Percentiles rank a stretch among this genome's conserved stretches.
phyloP scores from a whole-genome alignment of 306 rosid species.

The Rosa chinensis region DNA sequence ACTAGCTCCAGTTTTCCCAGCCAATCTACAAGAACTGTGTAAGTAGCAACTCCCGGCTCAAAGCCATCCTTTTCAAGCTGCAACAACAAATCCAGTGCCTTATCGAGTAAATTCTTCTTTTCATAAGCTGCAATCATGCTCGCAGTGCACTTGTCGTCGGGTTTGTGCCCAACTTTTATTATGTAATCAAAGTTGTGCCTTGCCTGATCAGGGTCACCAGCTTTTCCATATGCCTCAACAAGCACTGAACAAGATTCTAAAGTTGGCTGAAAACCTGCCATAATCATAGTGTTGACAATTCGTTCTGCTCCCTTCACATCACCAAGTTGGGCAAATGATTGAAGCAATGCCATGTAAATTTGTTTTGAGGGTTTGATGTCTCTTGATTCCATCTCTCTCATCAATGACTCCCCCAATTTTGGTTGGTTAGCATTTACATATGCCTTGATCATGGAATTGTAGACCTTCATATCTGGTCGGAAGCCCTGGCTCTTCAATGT shows the following conservation, averaged over 20 bases:
- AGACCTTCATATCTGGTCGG: constrained; percentile 61
- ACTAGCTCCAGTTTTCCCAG: constrained; percentile 70
- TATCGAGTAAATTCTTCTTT: constrained; percentile 59
- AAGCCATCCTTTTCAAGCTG: constrained; percentile 72
- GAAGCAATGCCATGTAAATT: constrained; percentile 68
- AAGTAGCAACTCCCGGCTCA: constrained; percentile 78
- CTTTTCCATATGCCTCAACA: constrained; percentile 53
- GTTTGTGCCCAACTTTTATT: constrained; percentile 54
- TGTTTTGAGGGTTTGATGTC: constrained; percentile 57
- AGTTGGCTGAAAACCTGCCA: constrained; percentile 53
- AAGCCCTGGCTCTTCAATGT: constrained; percentile 61
- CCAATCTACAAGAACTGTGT: constrained; percentile 86
- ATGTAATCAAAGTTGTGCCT: constrained; percentile 64
- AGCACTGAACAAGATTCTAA: constrained; percentile 64
- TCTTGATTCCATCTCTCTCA: constrained; percentile 69
- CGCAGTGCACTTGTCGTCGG: constrained; percentile 81
- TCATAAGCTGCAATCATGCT: constrained; percentile 74
- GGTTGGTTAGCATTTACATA: constrained; percentile 63
- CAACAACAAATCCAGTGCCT: constrained; percentile 66
- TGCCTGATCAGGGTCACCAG: constrained; percentile 52
- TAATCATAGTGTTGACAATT: constrained; percentile 54
- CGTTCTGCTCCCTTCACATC: constrained; percentile 43
- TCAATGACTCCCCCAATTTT: constrained; percentile 38
- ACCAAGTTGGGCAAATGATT: constrained; percentile 48
- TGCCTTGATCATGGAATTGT: constrained; percentile 68